phyloP scores from a whole-genome alignment of 2,329 filamentous ascomycete genomes.

The Aspergillus brasiliensis region DNA sequence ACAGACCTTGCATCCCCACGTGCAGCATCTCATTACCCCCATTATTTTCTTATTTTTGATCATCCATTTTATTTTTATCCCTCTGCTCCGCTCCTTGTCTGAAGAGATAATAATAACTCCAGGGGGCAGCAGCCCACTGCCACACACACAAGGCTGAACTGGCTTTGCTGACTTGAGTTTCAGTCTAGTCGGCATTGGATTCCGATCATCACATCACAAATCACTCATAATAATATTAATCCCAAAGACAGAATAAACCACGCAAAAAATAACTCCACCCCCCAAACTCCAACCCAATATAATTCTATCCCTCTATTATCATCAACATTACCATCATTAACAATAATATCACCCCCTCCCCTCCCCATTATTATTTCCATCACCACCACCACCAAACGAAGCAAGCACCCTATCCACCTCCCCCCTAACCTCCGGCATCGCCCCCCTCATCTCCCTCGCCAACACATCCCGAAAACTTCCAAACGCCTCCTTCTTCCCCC shows the following conservation, averaged over 20 bases:
- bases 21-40: neutral
- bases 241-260: neutral
- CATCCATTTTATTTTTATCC: too few species aligned
- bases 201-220: neutral
- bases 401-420: constrained; percentile 3
- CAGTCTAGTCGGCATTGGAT: neutral
- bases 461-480: constrained; percentile 60
- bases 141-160: neutral
- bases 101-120: neutral
- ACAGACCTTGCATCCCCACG: neutral
- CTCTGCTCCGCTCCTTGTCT: too few species aligned
- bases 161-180: neutral
- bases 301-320: neutral
- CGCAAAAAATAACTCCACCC: constrained; percentile 14
- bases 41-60: too few species aligned
- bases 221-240: neutral
- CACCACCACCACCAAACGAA: neutral
- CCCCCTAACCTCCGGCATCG: constrained; percentile 52
- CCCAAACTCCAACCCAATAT: neutral
- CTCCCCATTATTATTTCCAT: neutral
- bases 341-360: neutral
- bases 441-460: constrained; percentile 59
- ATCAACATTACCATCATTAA: too few species aligned
- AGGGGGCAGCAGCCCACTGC: neutral
- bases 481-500: constrained; percentile 63